Evolutionary conservation across 2,329 filamentous ascomycete species (phyloP).

Genomic region (Delphinella strobiligena): DNA sequence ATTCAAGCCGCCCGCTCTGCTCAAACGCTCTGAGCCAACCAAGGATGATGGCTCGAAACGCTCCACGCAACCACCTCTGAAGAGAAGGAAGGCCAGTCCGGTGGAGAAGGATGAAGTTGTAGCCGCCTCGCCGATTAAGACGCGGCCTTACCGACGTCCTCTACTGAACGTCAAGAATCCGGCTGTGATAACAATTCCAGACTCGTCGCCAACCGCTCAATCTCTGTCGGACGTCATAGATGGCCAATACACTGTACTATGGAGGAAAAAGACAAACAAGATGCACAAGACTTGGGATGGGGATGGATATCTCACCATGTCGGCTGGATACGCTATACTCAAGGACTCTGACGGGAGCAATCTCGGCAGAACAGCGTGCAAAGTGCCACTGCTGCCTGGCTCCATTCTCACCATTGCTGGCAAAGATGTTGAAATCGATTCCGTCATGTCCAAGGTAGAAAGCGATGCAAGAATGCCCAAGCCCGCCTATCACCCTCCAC

Average conservation of each 20-base stretch:
- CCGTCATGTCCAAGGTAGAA: conserved; percentile 47
- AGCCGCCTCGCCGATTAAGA: no score
- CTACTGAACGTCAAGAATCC: conserved; percentile 13
- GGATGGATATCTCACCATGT: conserved; percentile 51
- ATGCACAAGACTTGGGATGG: conserved; percentile 72
- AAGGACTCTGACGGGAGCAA: conserved; percentile 52
- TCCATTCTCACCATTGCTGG: conserved; percentile 50
- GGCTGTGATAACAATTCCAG: conserved; percentile 18
- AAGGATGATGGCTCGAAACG: conserved; percentile 1
- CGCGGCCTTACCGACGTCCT: conserved; percentile 8
- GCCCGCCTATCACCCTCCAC: neutral
- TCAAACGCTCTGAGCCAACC: conserved; percentile 8
- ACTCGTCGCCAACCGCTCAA: conserved; percentile 9
- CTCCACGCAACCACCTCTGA: conserved; percentile 1
- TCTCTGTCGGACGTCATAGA: conserved; percentile 10
- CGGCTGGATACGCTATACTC: conserved; percentile 45
- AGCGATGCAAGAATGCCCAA: conserved; percentile 27
- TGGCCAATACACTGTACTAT: conserved; percentile 33
- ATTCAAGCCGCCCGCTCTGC: conserved; percentile 18
- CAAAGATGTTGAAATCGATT: conserved; percentile 58
- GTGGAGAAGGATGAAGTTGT: conserved; percentile 19
- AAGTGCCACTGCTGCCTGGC: conserved; percentile 46
- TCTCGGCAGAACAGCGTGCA: conserved; percentile 46
- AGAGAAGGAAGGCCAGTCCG: conserved; percentile 9
- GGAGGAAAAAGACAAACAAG: conserved; percentile 57